Conservation (phyloP, 2,329 filamentous ascomycete genomes). For the Ascochyta fabae region DNA sequence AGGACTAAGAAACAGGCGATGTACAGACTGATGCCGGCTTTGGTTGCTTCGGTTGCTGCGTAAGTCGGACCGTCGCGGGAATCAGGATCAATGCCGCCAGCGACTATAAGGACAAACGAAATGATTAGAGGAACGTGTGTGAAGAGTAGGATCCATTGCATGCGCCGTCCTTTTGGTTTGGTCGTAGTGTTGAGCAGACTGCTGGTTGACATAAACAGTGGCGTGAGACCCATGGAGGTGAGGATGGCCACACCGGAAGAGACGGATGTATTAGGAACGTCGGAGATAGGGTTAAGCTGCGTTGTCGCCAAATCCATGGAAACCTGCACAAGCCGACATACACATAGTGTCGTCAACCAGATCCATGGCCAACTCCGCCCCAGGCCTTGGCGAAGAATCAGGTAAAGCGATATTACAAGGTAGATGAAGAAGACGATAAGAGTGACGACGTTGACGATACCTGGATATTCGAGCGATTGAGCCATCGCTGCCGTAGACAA, state of each 20-base stretch:
- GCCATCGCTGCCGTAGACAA: slow-evolving; percentile 30
- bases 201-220: slow-evolving; percentile 45
- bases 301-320: slow-evolving; percentile 46
- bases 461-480: slow-evolving; percentile 30
- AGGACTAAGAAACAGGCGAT: slow-evolving; percentile 43
- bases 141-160: slow-evolving; percentile 47
- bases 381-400: slow-evolving; percentile 40
- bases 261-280: slow-evolving; percentile 35
- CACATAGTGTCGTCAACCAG: slow-evolving; percentile 38
- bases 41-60: slow-evolving; percentile 43
- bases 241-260: slow-evolving; percentile 45
- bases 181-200: slow-evolving; percentile 44
- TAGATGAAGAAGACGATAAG: slow-evolving; percentile 44
- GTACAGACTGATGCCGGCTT: slow-evolving; percentile 45
- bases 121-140: slow-evolving; percentile 42
- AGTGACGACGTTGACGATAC: slow-evolving; percentile 44
- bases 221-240: slow-evolving; percentile 45
- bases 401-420: slow-evolving; percentile 36
- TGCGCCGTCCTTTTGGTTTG: slow-evolving; percentile 44
- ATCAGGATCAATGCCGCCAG: slow-evolving; percentile 45
- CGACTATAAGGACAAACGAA: slow-evolving; percentile 45
- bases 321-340: slow-evolving; percentile 45
- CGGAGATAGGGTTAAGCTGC: slow-evolving; percentile 29
- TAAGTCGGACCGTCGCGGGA: slow-evolving; percentile 40
- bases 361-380: slow-evolving; percentile 46